Evolutionary conservation across 1,284 basidiomycete species (phyloP).

Genomic region (Melanopsichium pennsylvanicum): DNA sequence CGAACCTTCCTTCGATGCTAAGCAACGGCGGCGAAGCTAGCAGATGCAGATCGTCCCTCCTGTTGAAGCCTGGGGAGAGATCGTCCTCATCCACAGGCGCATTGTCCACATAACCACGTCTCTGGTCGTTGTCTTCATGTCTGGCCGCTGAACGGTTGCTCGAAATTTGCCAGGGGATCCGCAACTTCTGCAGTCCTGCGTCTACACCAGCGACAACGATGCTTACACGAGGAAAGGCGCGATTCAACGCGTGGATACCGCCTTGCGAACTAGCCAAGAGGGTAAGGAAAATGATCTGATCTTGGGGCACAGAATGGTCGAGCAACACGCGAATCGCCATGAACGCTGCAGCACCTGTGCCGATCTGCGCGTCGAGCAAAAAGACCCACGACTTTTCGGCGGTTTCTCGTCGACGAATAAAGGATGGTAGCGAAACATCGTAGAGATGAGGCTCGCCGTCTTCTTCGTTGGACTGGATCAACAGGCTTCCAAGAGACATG

Average conservation of each 20-base stretch:
- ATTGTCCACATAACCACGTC: neutral
- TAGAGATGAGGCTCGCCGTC: slow-evolving; percentile 89
- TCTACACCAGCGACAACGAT: slow-evolving; percentile 61
- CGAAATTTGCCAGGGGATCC: slow-evolving; percentile 40
- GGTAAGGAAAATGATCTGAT: slow-evolving; percentile 73
- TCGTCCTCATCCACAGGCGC: slow-evolving; percentile 34
- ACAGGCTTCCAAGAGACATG: slow-evolving; percentile 83
- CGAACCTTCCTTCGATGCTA: slow-evolving; percentile 17
- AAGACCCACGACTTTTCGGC: slow-evolving; percentile 80
- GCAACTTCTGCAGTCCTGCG: slow-evolving; percentile 54
- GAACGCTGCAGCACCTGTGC: slow-evolving; percentile 90
- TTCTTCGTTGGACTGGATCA: slow-evolving; percentile 83
- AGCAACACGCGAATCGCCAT: slow-evolving; percentile 96
- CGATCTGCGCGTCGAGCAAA: slow-evolving; percentile 93
- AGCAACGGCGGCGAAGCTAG: slow-evolving; percentile 21
- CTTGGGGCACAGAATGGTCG: slow-evolving; percentile 88
- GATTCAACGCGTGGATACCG: slow-evolving; percentile 78
- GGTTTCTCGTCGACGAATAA: slow-evolving; percentile 43
- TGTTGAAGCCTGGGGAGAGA: slow-evolving; percentile 24
- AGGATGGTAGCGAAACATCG: slow-evolving; percentile 78
- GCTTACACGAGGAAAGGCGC: slow-evolving; percentile 76
- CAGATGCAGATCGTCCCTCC: slow-evolving; percentile 18
- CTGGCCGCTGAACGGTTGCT: neutral
- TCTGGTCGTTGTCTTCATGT: slow-evolving; percentile 8
- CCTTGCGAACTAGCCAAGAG: slow-evolving; percentile 85